These are phyloP conservation scores for Fraxinus sp. DNA, from an alignment of 305 asterid genomes.

Conservation along the genomic window DNA sequence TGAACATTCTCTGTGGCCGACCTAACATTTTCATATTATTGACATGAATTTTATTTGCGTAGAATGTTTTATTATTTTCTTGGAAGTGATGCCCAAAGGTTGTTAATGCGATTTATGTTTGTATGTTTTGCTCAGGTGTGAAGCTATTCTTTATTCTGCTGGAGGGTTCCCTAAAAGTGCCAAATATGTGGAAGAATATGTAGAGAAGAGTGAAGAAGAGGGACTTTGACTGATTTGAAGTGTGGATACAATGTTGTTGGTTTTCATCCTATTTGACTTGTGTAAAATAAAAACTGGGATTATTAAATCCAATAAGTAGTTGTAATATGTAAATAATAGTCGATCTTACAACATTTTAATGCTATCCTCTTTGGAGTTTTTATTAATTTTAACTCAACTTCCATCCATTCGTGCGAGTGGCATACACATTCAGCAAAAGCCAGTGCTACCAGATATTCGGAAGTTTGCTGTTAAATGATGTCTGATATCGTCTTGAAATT, in stretches of 20 bases:
- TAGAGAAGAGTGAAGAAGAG: constrained; percentile 1
- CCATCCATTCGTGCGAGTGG: neutral
- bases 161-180: neutral
- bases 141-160: constrained; percentile 2
- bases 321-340: neutral
- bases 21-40: neutral
- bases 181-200: constrained; percentile 6
- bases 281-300: neutral
- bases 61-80: neutral
- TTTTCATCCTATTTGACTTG: neutral
- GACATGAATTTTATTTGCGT: neutral
- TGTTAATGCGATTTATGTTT: neutral
- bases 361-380: neutral
- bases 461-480: neutral
- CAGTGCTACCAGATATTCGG: neutral
- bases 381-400: neutral
- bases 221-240: neutral
- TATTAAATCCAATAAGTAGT: neutral
- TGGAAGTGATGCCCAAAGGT: neutral
- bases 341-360: neutral
- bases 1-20: neutral
- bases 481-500: neutral
- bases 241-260: neutral
- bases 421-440: neutral
- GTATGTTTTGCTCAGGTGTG: neutral